These are phyloP conservation scores for Cicer chorassanicum DNA, from an alignment of 306 rosid genomes.

Conservation along the genomic window DNA sequence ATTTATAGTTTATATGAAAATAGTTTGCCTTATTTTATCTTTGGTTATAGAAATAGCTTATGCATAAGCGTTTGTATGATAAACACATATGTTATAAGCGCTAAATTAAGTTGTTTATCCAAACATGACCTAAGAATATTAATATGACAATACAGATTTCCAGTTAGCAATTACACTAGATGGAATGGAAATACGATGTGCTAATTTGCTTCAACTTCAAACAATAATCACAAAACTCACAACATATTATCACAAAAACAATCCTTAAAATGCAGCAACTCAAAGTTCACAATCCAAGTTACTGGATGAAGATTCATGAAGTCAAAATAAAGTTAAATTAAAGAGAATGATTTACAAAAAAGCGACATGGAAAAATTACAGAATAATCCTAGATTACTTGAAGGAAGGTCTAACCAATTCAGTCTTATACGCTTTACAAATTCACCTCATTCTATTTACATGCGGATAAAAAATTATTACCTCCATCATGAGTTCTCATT, in stretches of 20 bases:
- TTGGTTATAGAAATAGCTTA: too few relatives aligned
- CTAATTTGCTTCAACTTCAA: neutral
- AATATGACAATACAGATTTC: neutral
- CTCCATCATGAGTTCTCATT: constrained; percentile 62
- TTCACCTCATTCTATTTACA: neutral
- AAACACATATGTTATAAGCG: too few relatives aligned
- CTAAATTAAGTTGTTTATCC: too few relatives aligned
- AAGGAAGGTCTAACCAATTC: neutral
- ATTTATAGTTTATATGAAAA: too few relatives aligned
- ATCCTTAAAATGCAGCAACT: constrained; percentile 18
- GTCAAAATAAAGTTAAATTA: neutral
- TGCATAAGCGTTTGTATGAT: too few relatives aligned
- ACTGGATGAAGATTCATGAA: neutral
- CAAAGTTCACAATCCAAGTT: neutral
- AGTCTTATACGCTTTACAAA: neutral
- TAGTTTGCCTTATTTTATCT: too few relatives aligned
- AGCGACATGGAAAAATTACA: neutral
- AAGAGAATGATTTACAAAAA: constrained; percentile 25
- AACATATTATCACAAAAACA: constrained; percentile 9
- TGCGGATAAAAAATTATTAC: constrained; percentile 47
- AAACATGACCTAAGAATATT: neutral
- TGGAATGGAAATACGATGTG: neutral
- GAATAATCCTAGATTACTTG: constrained; percentile 9
- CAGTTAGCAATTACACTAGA: neutral
- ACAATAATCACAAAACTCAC: constrained; percentile 1